These are phyloP conservation scores for Haematococcus lacustris DNA, from an alignment of 139 green algal genomes.

Conservation along the genomic window DNA sequence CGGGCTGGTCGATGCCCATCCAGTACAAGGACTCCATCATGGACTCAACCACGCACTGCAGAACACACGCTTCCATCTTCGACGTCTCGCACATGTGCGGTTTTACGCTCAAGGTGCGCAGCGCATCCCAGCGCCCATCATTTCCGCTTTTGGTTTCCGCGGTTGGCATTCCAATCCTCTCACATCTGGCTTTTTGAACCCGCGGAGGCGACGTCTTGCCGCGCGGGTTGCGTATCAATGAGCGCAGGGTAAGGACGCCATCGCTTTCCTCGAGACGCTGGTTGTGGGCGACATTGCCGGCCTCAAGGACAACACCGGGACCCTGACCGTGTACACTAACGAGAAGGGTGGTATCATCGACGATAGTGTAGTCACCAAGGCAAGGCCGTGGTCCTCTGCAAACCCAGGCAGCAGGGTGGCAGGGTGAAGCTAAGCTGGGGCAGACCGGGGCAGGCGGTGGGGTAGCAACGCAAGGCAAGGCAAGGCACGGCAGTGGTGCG, in stretches of 20 bases:
- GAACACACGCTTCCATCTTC: constrained; percentile 82
- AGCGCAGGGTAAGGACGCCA: constrained; percentile 82
- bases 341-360: constrained; percentile 97
- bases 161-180: too few relatives aligned
- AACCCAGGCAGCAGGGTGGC: too few relatives aligned
- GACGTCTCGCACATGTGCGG: constrained; percentile 98
- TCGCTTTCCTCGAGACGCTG: constrained; percentile 85
- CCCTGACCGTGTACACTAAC: constrained; percentile 91
- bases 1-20: constrained; percentile 96
- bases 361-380: constrained; percentile 92
- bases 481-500: too few relatives aligned
- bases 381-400: too few relatives aligned
- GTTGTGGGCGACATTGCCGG: constrained; percentile 85
- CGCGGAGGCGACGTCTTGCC: too few relatives aligned
- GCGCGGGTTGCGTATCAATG: too few relatives aligned
- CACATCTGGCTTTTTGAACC: too few relatives aligned
- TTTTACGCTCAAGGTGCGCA: constrained; percentile 76
- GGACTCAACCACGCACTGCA: constrained; percentile 84
- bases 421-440: too few relatives aligned
- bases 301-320: constrained; percentile 64
- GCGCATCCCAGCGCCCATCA: too few relatives aligned
- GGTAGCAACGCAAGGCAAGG: too few relatives aligned
- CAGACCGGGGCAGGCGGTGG: too few relatives aligned
- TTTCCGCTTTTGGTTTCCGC: too few relatives aligned
- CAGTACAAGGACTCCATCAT: constrained; percentile 99